Conservation (phyloP, 495 filamentous ascomycete species). For the Aspergillus heteromorphus region DNA sequence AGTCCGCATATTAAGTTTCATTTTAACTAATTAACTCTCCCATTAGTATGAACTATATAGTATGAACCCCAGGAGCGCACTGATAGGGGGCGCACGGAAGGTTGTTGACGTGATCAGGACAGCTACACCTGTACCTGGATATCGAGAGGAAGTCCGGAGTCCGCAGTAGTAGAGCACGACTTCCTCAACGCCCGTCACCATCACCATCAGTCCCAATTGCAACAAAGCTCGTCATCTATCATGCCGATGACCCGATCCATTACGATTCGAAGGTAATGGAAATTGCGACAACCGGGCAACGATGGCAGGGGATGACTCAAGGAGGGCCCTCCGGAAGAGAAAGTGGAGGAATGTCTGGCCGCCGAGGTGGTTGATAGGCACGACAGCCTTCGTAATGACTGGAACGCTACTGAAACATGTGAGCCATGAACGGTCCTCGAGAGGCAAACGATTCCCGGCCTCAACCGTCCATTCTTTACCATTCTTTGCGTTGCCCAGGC, state of each 20-base stretch:
- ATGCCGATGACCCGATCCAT: slow-evolving; percentile 1
- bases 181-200: neutral
- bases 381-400: neutral
- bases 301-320: neutral
- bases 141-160: neutral
- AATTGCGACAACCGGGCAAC: slow-evolving; percentile 1
- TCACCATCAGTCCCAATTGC: neutral
- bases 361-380: slow-evolving; percentile 2
- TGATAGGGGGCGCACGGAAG: neutral
- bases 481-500: neutral
- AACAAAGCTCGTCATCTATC: neutral
- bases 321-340: neutral
- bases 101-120: neutral
- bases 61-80: neutral
- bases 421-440: neutral
- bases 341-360: neutral
- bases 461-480: slow-evolving; percentile 1
- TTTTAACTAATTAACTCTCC: neutral
- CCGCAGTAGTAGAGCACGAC: neutral
- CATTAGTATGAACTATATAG: neutral
- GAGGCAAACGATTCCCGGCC: neutral
- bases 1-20: neutral
- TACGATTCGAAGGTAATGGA: neutral
- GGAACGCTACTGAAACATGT: slow-evolving; percentile 3
- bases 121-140: neutral